A percentile compares a stretch with the other conserved stretches of the same genome.
Conservation (phyloP, 2,329 filamentous ascomycete genomes). For the Fonsecaea multimorphosa region DNA sequence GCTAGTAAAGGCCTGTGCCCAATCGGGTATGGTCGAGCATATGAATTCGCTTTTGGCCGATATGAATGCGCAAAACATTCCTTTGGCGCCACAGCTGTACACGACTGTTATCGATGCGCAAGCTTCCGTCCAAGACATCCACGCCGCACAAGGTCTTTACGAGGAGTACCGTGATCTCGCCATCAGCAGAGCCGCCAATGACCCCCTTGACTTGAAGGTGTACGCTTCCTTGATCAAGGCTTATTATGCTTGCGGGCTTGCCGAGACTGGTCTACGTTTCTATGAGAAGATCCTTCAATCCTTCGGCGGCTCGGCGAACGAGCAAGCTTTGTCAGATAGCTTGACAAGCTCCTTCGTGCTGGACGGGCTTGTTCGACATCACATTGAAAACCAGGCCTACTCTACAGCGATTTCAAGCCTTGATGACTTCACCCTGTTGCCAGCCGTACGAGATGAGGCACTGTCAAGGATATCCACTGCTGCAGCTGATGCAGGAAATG, state of each 20-base stretch:
- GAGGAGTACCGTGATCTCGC: slow-evolving; percentile 91
- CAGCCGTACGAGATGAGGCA: slow-evolving; percentile 64
- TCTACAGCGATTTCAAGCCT: slow-evolving; percentile 28
- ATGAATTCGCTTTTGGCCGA: slow-evolving; percentile 92
- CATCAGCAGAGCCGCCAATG: slow-evolving; percentile 67
- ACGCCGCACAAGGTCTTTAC: slow-evolving; percentile 91
- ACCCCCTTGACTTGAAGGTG: slow-evolving; percentile 79
- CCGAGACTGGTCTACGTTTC: slow-evolving; percentile 83
- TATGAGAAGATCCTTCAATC: slow-evolving; percentile 75
- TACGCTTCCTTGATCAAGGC: slow-evolving; percentile 92
- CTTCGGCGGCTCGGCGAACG: slow-evolving; percentile 54
- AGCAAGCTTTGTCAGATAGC: slow-evolving; percentile 63
- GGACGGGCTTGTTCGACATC: slow-evolving; percentile 78
- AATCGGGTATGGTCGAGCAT: slow-evolving; percentile 77
- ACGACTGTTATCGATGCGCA: slow-evolving; percentile 96
- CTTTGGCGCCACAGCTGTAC: slow-evolving; percentile 81
- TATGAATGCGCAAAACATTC: slow-evolving; percentile 79
- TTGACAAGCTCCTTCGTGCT: slow-evolving; percentile 75
- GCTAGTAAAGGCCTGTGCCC: slow-evolving; percentile 85
- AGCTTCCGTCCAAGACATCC: slow-evolving; percentile 77
- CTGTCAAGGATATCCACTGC: slow-evolving; percentile 75
- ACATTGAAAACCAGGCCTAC: slow-evolving; percentile 59
- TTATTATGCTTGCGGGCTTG: slow-evolving; percentile 80
- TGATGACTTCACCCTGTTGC: slow-evolving; percentile 53
- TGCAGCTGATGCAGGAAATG: slow-evolving; percentile 80